These are phyloP conservation scores for Picochlorum costavermella DNA, from an alignment of 139 green algal species.

Conservation along the genomic window DNA sequence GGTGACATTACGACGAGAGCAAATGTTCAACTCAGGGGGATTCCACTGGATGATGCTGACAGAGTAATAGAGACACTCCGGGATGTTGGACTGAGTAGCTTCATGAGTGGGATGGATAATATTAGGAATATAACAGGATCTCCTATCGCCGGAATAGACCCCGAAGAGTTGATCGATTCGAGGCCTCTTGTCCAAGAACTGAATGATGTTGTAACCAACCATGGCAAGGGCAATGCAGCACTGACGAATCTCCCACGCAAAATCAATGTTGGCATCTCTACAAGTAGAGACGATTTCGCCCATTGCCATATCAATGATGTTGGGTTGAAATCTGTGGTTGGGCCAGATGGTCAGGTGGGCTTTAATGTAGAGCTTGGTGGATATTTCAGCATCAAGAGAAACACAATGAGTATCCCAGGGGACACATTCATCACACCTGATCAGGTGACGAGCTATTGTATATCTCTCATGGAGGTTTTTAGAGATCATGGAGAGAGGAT, in stretches of 20 bases:
- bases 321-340: constrained; percentile 71
- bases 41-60: constrained; percentile 64
- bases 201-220: constrained; percentile 61
- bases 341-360: constrained; percentile 60
- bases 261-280: constrained; percentile 89
- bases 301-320: constrained; percentile 99
- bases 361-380: constrained; percentile 88
- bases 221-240: constrained; percentile 63
- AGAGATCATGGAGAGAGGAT: constrained; percentile 77
- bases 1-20: constrained; percentile 95
- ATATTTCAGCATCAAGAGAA: constrained; percentile 91
- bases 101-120: constrained; percentile 94
- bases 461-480: constrained; percentile 71
- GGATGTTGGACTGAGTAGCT: constrained; percentile 59
- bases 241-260: constrained; percentile 94
- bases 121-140: constrained; percentile 89
- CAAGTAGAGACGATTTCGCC: constrained; percentile 83
- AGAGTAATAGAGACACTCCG: constrained; percentile 53
- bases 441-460: constrained; percentile 64
- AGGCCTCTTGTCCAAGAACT: constrained; percentile 49
- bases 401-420: constrained; percentile 74
- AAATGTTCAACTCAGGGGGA: constrained; percentile 83
- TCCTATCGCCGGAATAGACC: constrained; percentile 80
- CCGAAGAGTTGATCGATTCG: constrained; percentile 87
- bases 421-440: constrained; percentile 70